Base-by-base conservation (phyloP, 208 protist species). In the Wallacemonas sp. region DNA sequence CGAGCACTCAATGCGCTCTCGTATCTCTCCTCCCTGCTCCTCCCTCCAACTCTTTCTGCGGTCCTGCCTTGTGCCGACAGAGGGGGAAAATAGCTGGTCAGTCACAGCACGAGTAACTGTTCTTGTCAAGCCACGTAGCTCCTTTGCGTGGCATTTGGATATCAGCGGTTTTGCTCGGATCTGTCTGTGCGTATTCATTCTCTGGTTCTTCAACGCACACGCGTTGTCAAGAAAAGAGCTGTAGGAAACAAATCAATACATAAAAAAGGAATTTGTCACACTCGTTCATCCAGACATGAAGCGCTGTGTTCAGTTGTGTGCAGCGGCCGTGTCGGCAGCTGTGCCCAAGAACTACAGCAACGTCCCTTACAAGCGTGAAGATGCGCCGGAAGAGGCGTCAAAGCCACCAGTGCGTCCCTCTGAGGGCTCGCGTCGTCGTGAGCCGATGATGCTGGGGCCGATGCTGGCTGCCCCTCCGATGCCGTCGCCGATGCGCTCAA, bases 331-430 rank as follows among this genome's bases (percentile, higher is more conserved):
- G 48, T 46, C 73, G 12, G 63, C 76, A 1, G 65, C 70, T 0
- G 68, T 83, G 26, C 63, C 71, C 10, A 67, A 53, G 1, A 76
- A 76, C 59, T 73, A 78, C 60, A 78, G 78, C 68, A 80, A 78
- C 64, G 65, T 71, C 2, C 74, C 78, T 5, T 76, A 78, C 65
- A 68, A 65, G 66, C 71, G 72, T 22, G 57, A 62, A 3, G 54
- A 57, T 2, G 36, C 30, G 21, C 3, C 33, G 4, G 9, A n/a
- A 8, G n/a, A 36, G 27, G 6, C 48, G 12, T n/a, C n/a, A n/a
- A 10, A 55, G 27, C 27, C 8, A 54, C 8, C 13, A 21, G 10
- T 19, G 24, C 44, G 17, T 10, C 39, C 48, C 36, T 4, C 50
- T 34, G 34, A 33, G 10, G 22, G 57, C 27, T 33, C 21, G 8